Evolutionary conservation across 73 alveolate species (phyloP).

Genomic region (Tetrahymena borealis): DNA sequence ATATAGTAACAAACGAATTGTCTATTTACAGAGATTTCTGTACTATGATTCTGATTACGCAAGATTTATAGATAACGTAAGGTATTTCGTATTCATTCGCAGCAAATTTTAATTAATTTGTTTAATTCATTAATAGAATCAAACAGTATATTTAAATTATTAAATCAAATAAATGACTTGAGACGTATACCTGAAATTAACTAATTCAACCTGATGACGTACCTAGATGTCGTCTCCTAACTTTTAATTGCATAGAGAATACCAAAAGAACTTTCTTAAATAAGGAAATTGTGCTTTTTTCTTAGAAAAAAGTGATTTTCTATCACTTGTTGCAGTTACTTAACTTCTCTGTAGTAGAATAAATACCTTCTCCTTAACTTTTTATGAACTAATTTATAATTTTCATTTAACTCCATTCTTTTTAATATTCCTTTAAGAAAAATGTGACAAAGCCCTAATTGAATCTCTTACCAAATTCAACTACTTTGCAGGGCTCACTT

Average conservation of each 20-base stretch:
- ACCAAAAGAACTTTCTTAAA: not conserved
- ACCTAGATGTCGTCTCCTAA: not conserved
- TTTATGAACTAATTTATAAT: no score
- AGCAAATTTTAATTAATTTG: not conserved
- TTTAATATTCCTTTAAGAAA: not conserved
- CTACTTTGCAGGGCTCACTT: not conserved
- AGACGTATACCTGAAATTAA: not conserved
- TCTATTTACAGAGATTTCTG: not conserved
- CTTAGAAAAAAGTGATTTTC: not conserved
- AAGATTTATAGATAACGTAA: not conserved
- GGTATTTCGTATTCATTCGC: not conserved
- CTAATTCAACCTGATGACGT: not conserved
- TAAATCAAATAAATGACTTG: not conserved
- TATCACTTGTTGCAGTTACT: not conserved
- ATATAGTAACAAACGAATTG: not conserved
- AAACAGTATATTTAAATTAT: not conserved
- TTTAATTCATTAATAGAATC: not conserved
- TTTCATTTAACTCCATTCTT: not conserved
- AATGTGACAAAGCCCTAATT: not conserved
- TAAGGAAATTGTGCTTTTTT: not conserved
- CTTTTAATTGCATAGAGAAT: not conserved
- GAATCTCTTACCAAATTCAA: not conserved
- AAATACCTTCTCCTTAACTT: no score
- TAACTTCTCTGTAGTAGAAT: not conserved
- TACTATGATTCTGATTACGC: not conserved